Conservation (phyloP, 345 rosid species). For the Ailanthus altissimus region DNA sequence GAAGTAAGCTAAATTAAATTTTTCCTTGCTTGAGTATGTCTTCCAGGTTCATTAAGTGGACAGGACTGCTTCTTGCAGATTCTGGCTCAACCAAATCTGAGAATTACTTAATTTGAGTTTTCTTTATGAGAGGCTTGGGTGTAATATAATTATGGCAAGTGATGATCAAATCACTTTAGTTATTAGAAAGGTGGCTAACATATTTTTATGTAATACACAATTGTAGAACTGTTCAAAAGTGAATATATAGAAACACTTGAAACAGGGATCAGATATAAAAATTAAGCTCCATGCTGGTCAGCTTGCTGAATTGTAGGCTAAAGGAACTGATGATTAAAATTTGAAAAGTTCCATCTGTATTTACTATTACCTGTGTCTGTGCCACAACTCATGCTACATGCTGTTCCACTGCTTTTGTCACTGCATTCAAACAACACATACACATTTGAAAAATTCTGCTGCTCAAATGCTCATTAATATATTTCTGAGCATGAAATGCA, state of each 20-base stretch:
- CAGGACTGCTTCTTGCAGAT: not conserved
- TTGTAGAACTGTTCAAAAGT: not conserved
- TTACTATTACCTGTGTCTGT: not conserved
- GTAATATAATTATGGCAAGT: not conserved
- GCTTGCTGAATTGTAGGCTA: not conserved
- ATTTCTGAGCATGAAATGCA: not conserved
- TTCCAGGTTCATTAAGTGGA: not conserved
- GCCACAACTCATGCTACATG: not conserved
- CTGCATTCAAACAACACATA: not conserved
- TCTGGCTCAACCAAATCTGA: not conserved
- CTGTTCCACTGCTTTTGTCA: not conserved
- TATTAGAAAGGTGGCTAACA: not conserved
- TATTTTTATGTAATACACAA: not conserved
- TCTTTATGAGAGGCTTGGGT: no score
- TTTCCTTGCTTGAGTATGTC: not conserved
- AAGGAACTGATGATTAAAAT: not conserved
- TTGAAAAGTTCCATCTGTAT: not conserved
- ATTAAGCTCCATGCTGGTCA: not conserved
- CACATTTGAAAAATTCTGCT: not conserved
- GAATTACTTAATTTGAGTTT: not conserved
- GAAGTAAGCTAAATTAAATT: conserved; percentile 53
- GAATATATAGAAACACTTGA: not conserved
- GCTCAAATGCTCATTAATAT: not conserved
- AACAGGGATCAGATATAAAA: no score
- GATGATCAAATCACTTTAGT: not conserved